Evolutionary conservation across 305 asterid species (phyloP).

Genomic region (Solanum hybrid): DNA sequence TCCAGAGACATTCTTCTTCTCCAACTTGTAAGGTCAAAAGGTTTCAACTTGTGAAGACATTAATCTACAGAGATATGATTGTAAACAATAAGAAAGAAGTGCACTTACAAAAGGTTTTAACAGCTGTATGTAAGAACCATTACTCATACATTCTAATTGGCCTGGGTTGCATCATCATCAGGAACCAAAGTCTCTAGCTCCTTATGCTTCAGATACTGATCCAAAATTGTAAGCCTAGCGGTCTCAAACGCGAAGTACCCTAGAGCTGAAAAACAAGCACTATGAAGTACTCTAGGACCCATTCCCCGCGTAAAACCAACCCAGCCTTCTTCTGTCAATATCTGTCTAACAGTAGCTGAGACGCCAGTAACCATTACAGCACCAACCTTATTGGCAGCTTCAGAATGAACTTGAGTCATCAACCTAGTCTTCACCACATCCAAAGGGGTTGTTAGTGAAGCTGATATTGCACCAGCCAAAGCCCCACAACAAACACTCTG

Average conservation of each 20-base stretch:
- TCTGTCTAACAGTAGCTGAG: constrained; percentile 54
- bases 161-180: constrained; percentile 17
- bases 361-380: constrained; percentile 59
- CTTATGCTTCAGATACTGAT: constrained; percentile 53
- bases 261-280: constrained; percentile 87
- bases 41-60: not conserved
- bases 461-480: constrained; percentile 87
- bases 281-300: constrained; percentile 92
- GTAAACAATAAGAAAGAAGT: not conserved
- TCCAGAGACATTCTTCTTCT: not conserved
- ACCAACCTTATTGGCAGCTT: constrained; percentile 49
- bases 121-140: not conserved
- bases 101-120: not conserved
- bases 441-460: constrained; percentile 85
- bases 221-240: constrained; percentile 69
- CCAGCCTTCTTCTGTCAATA: constrained; percentile 88
- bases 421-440: constrained; percentile 93
- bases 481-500: constrained; percentile 95
- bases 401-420: constrained; percentile 83
- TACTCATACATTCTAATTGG: constrained; percentile 19
- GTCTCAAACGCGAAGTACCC: constrained; percentile 97
- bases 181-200: constrained; percentile 34
- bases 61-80: not conserved
- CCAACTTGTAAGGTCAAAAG: not conserved
- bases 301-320: constrained; percentile 87